A percentile compares a stretch with the other conserved stretches of the same genome.
Conservation (phyloP, 169 alveolate genomes). For the Blepharisma undulans region DNA sequence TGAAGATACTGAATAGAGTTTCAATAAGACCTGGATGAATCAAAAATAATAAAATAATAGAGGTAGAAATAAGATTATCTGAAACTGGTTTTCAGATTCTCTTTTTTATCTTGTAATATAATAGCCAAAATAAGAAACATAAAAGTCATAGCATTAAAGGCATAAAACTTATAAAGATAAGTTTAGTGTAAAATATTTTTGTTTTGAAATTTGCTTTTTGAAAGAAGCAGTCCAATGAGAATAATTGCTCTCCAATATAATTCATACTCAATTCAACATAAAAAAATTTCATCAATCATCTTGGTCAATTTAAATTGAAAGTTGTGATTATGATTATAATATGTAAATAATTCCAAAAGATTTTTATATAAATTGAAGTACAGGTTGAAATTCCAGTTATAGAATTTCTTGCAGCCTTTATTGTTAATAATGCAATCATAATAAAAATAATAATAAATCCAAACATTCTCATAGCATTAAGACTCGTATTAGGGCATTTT, state of each 20-base stretch:
- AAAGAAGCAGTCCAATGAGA: constrained; percentile 51
- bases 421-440: neutral
- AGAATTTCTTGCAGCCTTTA: constrained; percentile 3
- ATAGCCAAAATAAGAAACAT: constrained; percentile 15
- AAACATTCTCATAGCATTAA: neutral
- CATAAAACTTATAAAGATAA: neutral
- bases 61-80: constrained; percentile 37
- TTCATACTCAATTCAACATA: constrained; percentile 25
- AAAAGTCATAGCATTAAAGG: neutral
- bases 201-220: neutral
- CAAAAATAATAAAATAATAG: constrained; percentile 51
- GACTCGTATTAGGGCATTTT: neutral
- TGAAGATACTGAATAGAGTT: neutral
- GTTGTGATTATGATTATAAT: constrained; percentile 21
- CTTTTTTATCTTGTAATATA: neutral
- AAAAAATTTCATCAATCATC: constrained; percentile 28
- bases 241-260: constrained; percentile 21
- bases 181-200: neutral
- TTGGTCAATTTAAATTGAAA: constrained; percentile 56
- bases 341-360: constrained; percentile 48
- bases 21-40: constrained; percentile 48
- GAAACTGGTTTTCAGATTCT: neutral
- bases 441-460: neutral
- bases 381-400: constrained; percentile 20
- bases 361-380: constrained; percentile 46